Percentiles rank a stretch among this genome's conserved stretches.
These are phyloP conservation scores for Vickermania ingenoplastis DNA, from an alignment of 208 protist species.

Conservation along the genomic window DNA sequence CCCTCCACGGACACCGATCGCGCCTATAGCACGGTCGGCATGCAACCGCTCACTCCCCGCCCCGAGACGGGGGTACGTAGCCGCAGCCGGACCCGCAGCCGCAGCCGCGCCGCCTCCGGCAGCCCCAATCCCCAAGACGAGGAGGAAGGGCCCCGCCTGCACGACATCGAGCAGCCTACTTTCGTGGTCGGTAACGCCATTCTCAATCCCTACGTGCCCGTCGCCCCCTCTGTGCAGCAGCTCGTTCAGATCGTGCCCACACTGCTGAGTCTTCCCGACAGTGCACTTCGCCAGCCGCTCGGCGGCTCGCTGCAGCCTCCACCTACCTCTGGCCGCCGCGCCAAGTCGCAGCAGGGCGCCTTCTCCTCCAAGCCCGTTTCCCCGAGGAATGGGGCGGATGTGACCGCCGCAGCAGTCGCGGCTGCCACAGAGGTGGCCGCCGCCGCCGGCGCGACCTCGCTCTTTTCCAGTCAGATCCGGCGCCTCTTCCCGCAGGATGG, in stretches of 20 bases:
- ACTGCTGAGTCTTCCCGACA: constrained; percentile 10
- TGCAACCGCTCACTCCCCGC: not conserved
- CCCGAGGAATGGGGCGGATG: not conserved
- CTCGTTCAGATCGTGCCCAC: constrained; percentile 18
- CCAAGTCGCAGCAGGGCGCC: not conserved
- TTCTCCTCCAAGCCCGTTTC: not conserved
- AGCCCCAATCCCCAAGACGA: not conserved
- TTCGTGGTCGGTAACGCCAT: constrained; percentile 49
- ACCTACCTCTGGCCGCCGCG: not conserved
- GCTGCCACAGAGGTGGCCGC: not conserved
- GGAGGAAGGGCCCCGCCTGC: not conserved
- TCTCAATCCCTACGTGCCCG: constrained; percentile 38
- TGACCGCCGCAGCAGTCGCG: constrained; percentile 4
- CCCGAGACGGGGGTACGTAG: not conserved
- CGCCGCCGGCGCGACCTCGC: not conserved
- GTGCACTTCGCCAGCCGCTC: constrained; percentile 4
- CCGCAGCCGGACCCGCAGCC: not conserved
- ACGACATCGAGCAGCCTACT: not conserved
- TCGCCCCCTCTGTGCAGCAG: constrained; percentile 42
- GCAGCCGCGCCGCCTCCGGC: not conserved
- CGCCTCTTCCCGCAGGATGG: not conserved
- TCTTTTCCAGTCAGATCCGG: not conserved
- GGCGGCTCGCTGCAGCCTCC: constrained; percentile 1
- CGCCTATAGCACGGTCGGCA: not conserved
- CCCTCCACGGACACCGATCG: not conserved